Base-by-base conservation (phyloP, 305 asterid genomes). In the Andrographis paniculata region DNA sequence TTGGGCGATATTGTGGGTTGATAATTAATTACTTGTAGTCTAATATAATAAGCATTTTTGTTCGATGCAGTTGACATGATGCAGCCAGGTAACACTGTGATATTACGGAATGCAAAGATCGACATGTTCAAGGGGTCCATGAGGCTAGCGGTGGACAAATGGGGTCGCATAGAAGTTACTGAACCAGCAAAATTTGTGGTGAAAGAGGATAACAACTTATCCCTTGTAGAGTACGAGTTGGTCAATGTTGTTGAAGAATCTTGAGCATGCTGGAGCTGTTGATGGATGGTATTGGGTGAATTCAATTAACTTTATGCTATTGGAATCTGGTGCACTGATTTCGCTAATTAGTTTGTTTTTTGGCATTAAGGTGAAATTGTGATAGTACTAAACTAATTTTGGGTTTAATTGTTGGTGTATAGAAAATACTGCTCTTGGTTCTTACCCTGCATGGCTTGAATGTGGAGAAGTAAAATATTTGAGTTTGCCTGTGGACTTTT, bases 51-150 rank as follows among this genome's bases (percentile, higher is more conserved):
- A 17, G 6, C n/a, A 1, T 42, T 39, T 17, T 17, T 22, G 50
- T 62, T 27, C 36, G 30, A 20, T 69, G 77, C 87, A 83, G 95
- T 84, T 72, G 93, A 84, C 14, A 43, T 84, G 79, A 78, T 81
- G 93, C 66, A 70, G 68, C 73, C 87, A 50, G 82, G 76, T 16
- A 69, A 70, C 62, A 73, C 86, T 4, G 75, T 79, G 53, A 60
- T 79, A 50, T 76, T 79, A 42, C 77, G 92, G 9, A 82, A 82
- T 61, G 88, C 94, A 0, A 79, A 81, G 59, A 77, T 82, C 45
- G 93, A 79, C 78, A 83, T 87, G 93, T 87, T 83, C 66, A 87
- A 78, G 85, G 87, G 94, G 15, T 76, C 82, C 22, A 87, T 87
- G 96, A 87, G 96, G 74, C 73, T 86, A 37, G 89, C 84, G 13